These are phyloP conservation scores for Dactylellina parvicollis DNA, from an alignment of 2,329 filamentous ascomycete species.

Conservation along the genomic window DNA sequence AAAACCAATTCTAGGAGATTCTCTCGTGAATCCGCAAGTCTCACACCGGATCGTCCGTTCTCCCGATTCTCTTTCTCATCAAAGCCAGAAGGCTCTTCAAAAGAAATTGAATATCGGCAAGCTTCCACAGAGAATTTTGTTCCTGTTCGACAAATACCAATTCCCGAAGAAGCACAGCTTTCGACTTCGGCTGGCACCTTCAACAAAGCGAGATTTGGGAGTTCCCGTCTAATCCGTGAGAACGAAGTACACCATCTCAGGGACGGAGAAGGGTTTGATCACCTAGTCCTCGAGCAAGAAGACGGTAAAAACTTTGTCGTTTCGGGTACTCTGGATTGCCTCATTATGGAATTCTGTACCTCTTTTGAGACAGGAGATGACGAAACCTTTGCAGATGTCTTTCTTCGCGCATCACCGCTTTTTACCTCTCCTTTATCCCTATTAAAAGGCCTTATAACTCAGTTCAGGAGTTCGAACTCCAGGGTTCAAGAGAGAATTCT, in stretches of 20 bases:
- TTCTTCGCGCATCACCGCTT: slow-evolving; percentile 28
- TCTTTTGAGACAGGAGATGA: slow-evolving; percentile 49
- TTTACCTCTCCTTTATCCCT: slow-evolving; percentile 33
- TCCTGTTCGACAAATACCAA: slow-evolving; percentile 40
- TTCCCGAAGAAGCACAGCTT: slow-evolving; percentile 49
- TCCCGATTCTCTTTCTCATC: slow-evolving; percentile 40
- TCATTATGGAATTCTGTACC: slow-evolving; percentile 47
- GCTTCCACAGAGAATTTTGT: slow-evolving; percentile 43
- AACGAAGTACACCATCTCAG: slow-evolving; percentile 54
- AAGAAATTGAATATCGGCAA: slow-evolving; percentile 33
- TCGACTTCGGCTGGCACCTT: slow-evolving; percentile 40
- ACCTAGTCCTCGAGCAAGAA: slow-evolving; percentile 50
- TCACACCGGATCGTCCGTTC: slow-evolving; percentile 29
- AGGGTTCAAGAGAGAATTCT: slow-evolving; percentile 43
- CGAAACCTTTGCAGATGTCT: slow-evolving; percentile 35
- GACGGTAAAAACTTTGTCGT: slow-evolving; percentile 48
- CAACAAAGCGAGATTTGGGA: slow-evolving; percentile 40
- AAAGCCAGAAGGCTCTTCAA: slow-evolving; percentile 34
- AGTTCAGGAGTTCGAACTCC: slow-evolving; percentile 35
- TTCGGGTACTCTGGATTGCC: slow-evolving; percentile 47
- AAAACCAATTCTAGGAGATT: slow-evolving; percentile 41
- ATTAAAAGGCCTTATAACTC: slow-evolving; percentile 24
- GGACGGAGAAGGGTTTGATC: slow-evolving; percentile 43
- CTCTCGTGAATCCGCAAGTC: slow-evolving; percentile 37
- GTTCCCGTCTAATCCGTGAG: slow-evolving; percentile 44